These are phyloP conservation scores for Adansonia madagascariensis DNA, from an alignment of 441 rosid species.

Conservation along the genomic window DNA sequence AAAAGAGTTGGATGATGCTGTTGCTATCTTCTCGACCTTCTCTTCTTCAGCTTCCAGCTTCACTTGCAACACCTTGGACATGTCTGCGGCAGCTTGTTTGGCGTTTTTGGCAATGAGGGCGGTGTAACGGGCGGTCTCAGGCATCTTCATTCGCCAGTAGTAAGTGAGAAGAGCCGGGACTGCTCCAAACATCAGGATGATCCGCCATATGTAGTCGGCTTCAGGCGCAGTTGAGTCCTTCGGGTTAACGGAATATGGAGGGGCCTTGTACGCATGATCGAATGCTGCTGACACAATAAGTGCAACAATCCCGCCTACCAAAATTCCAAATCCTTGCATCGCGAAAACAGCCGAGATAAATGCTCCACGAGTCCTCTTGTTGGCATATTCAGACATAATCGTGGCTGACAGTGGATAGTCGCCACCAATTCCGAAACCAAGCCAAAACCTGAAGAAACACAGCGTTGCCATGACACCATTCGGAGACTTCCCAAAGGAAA, in stretches of 20 bases:
- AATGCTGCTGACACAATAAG: constrained; percentile 4
- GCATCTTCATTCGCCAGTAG: constrained; percentile 28
- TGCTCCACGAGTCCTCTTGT: constrained; percentile 23
- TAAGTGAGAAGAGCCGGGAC: constrained; percentile 20
- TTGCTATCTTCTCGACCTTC: neutral
- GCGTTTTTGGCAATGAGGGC: constrained; percentile 16
- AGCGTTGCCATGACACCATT: constrained; percentile 8
- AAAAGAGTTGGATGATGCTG: neutral
- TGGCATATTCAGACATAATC: constrained; percentile 26
- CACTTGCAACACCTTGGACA: constrained; percentile 17
- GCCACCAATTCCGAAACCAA: constrained; percentile 25
- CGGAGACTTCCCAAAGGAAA: constrained; percentile 14
- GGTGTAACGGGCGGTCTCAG: constrained; percentile 24
- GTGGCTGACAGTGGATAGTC: constrained; percentile 24
- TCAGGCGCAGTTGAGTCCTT: neutral
- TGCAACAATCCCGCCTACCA: constrained; percentile 19
- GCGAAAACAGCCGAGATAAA: constrained; percentile 19
- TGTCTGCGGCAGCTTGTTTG: constrained; percentile 10
- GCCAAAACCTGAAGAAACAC: constrained; percentile 27
- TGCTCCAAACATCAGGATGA: constrained; percentile 25
- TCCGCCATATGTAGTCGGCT: constrained; percentile 26
- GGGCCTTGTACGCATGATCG: neutral
- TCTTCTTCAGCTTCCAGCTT: neutral
- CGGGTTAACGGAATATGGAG: neutral
- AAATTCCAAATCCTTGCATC: constrained; percentile 24